Evolutionary conservation across 768 basidiomycete genomes (phyloP).

Genomic region (Candolleomyces aberdarensis): DNA sequence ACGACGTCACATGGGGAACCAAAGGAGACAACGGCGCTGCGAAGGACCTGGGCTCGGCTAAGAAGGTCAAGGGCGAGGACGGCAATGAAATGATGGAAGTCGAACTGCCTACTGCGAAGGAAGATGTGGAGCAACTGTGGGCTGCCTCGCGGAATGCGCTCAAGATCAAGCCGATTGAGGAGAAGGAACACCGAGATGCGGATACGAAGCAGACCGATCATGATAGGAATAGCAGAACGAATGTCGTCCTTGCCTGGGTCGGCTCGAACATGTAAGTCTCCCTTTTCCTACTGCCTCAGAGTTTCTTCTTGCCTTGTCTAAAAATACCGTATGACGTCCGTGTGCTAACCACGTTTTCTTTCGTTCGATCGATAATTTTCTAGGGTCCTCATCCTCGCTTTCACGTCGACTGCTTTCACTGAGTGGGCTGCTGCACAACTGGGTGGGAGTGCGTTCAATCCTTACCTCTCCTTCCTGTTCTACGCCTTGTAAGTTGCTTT

Average conservation of each 20-base stretch:
- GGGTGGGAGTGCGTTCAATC: slow-evolving; percentile 68
- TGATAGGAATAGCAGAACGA: slow-evolving; percentile 80
- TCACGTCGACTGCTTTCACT: slow-evolving; percentile 75
- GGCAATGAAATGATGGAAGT: slow-evolving; percentile 89
- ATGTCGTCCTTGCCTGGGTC: slow-evolving; percentile 80
- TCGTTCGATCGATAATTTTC: slow-evolving; percentile 11
- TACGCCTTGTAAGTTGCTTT: slow-evolving; percentile 40
- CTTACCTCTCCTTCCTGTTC: slow-evolving; percentile 87
- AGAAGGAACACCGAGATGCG: slow-evolving; percentile 80
- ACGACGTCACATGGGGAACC: slow-evolving; percentile 91
- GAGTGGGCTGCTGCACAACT: slow-evolving; percentile 68
- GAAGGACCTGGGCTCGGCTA: slow-evolving; percentile 88
- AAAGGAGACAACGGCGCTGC: slow-evolving; percentile 87
- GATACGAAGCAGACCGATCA: slow-evolving; percentile 88
- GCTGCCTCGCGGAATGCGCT: slow-evolving; percentile 68
- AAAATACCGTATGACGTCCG: too few species aligned
- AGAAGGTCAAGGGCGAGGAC: slow-evolving; percentile 81
- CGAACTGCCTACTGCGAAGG: slow-evolving; percentile 73
- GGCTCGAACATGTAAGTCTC: slow-evolving; percentile 76
- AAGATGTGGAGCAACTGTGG: slow-evolving; percentile 91
- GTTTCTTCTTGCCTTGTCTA: background rate
- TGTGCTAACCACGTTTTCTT: slow-evolving; percentile 6
- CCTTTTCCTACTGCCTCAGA: slow-evolving; percentile 1
- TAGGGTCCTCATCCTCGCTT: slow-evolving; percentile 68
- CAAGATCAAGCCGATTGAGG: slow-evolving; percentile 62